phyloP scores from a whole-genome alignment of 2,329 filamentous ascomycete genomes.

The Scorias spongiosa region DNA sequence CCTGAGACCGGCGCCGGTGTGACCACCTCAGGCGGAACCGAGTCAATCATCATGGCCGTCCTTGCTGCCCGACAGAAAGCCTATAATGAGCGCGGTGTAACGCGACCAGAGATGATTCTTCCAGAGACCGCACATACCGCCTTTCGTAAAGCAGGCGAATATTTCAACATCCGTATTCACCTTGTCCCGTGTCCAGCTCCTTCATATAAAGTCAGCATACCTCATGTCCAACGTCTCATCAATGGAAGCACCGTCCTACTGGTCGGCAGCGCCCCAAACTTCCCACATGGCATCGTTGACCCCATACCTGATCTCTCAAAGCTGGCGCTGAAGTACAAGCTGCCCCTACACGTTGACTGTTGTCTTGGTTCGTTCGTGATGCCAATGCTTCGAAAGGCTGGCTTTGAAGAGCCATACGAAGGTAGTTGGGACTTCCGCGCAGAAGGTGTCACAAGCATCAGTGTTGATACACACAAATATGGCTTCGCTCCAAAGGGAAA shows the following conservation, averaged over 20 bases:
- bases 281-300: constrained; percentile 95
- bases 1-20: constrained; percentile 67
- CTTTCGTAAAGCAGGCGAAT: constrained; percentile 86
- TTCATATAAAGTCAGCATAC: constrained; percentile 66
- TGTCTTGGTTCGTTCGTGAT: constrained; percentile 92
- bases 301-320: constrained; percentile 76
- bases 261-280: constrained; percentile 91
- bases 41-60: constrained; percentile 93
- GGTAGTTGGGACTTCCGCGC: constrained; percentile 78
- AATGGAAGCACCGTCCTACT: constrained; percentile 90
- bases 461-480: constrained; percentile 97
- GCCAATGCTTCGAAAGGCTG: constrained; percentile 81
- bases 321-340: constrained; percentile 60
- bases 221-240: constrained; percentile 65
- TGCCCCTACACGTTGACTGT: constrained; percentile 93
- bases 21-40: constrained; percentile 82
- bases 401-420: constrained; percentile 56
- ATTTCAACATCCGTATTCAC: constrained; percentile 94
- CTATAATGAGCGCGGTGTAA: constrained; percentile 69
- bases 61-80: constrained; percentile 82
- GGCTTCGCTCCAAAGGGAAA: constrained; percentile 97
- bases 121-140: constrained; percentile 91
- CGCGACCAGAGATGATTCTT: constrained; percentile 93
- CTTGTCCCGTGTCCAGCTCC: constrained; percentile 77
- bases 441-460: constrained; percentile 88